Evolutionary conservation across 345 rosid species (phyloP).

Genomic region (Dovyalis caffra): DNA sequence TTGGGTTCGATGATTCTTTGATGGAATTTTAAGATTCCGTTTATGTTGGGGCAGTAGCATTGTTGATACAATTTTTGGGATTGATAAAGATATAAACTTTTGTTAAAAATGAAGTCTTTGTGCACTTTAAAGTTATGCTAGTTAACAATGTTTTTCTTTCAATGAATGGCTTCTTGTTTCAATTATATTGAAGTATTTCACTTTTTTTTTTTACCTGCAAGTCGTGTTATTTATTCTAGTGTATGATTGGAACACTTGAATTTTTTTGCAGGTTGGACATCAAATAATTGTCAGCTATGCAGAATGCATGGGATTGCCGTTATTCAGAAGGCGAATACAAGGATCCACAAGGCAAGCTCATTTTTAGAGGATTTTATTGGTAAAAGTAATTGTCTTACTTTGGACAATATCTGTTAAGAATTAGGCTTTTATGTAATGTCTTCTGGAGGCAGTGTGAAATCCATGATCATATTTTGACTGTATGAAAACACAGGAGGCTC

Average conservation of each 20-base stretch:
- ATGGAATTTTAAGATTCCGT: not conserved
- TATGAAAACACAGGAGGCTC: not conserved
- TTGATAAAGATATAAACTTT: not conserved
- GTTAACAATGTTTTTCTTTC: not conserved
- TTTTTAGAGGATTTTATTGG: conserved; percentile 22
- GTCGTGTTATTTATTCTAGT: not conserved
- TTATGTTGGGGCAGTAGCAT: not conserved
- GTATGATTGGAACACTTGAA: not conserved
- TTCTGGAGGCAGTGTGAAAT: not conserved
- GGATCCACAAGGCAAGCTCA: conserved; percentile 79
- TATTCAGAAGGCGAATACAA: conserved; percentile 71
- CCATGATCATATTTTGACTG: not conserved
- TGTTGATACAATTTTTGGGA: not conserved
- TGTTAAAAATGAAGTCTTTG: not conserved
- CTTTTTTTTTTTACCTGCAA: not conserved
- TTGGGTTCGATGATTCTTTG: not conserved
- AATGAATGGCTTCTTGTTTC: not conserved
- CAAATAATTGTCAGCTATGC: conserved; percentile 84
- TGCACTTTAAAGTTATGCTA: not conserved
- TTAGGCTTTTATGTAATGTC: not conserved
- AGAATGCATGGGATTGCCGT: conserved; percentile 84
- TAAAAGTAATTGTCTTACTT: conserved; percentile 16
- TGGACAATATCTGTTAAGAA: not conserved
- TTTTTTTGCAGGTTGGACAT: conserved; percentile 71
- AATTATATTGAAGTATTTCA: not conserved